These are phyloP conservation scores for Apiospora sp. DNA, from an alignment of 2,329 filamentous ascomycete species.

Conservation along the genomic window DNA sequence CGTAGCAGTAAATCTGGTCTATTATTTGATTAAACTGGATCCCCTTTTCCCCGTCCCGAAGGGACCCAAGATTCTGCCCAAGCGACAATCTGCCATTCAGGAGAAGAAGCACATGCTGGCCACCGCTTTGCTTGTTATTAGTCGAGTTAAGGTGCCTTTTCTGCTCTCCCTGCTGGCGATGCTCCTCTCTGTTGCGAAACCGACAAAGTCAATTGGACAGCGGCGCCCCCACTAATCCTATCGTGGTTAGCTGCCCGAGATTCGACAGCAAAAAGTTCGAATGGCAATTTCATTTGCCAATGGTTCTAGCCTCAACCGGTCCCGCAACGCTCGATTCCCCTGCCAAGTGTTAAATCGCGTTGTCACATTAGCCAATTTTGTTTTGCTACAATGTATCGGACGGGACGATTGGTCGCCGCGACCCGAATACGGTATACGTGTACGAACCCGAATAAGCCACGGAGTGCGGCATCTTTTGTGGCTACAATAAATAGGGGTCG, in stretches of 20 bases:
- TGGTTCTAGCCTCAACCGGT: constrained; percentile 3
- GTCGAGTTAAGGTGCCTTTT: neutral
- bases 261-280: constrained; percentile 18
- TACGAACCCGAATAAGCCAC: constrained; percentile 21
- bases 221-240: neutral
- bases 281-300: constrained; percentile 21
- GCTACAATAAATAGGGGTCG: constrained; percentile 17
- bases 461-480: neutral
- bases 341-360: neutral
- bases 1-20: neutral
- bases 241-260: constrained; percentile 8
- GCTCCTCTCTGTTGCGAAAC: constrained; percentile 8
- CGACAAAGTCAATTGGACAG: constrained; percentile 13
- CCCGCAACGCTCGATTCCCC: constrained; percentile 1
- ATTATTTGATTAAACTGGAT: constrained; percentile 18
- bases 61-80: constrained; percentile 10
- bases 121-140: constrained; percentile 19
- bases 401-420: constrained; percentile 17
- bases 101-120: constrained; percentile 14
- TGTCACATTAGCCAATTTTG: constrained; percentile 7
- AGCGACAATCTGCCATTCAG: neutral
- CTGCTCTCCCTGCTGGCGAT: neutral
- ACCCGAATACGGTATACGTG: constrained; percentile 19
- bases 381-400: neutral
- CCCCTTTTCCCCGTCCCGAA: constrained; percentile 3